These are phyloP conservation scores for Thalassiosira hispida DNA, from an alignment of 352 stramenopile genomes.

Conservation along the genomic window DNA sequence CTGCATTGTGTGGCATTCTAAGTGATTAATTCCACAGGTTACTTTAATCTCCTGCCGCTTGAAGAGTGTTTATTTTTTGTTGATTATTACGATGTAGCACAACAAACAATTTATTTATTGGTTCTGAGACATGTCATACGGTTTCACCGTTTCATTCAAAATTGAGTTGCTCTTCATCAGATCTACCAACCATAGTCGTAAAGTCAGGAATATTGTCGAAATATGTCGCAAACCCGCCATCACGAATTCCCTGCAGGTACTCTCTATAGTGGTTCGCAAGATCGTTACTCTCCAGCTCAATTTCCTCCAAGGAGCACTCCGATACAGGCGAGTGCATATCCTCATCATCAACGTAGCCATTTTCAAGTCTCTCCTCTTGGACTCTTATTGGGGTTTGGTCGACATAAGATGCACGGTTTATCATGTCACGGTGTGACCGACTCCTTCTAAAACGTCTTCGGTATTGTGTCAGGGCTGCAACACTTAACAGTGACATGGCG, in stretches of 20 bases:
- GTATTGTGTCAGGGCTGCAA: background rate
- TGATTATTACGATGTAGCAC: too few relatives aligned
- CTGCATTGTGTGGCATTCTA: too few relatives aligned
- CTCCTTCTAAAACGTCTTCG: background rate
- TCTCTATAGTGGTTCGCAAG: slow-evolving; percentile 13
- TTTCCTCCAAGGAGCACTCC: slow-evolving; percentile 26
- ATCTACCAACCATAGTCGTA: background rate
- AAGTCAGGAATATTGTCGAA: slow-evolving; percentile 3
- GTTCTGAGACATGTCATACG: too few relatives aligned
- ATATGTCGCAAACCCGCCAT: slow-evolving; percentile 1
- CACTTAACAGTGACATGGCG: background rate
- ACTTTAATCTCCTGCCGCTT: too few relatives aligned
- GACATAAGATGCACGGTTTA: slow-evolving; percentile 22
- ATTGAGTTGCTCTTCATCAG: background rate
- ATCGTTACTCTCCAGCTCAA: slow-evolving; percentile 14
- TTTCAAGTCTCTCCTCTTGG: slow-evolving; percentile 19
- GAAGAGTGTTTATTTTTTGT: too few relatives aligned
- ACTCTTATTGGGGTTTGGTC: slow-evolving; percentile 49
- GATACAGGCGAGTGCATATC: slow-evolving; percentile 9
- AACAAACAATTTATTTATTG: too few relatives aligned
- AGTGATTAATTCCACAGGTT: too few relatives aligned
- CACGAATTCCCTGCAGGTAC: slow-evolving; percentile 7
- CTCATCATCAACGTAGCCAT: slow-evolving; percentile 26
- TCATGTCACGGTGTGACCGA: background rate
- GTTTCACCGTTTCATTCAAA: too few relatives aligned